These are phyloP conservation scores for Phytophthora brassicae DNA, from an alignment of 352 stramenopile species.

Conservation along the genomic window DNA sequence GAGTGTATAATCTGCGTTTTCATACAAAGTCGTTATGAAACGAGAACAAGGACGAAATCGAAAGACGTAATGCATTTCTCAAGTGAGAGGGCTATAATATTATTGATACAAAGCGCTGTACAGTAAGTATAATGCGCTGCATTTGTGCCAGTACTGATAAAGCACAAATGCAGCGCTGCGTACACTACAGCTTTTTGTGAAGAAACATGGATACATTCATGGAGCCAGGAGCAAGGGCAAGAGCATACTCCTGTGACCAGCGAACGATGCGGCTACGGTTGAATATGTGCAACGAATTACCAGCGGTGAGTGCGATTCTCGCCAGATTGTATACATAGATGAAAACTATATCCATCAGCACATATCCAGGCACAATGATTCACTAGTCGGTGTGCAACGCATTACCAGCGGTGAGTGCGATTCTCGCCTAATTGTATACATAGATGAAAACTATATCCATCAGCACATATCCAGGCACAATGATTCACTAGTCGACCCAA, in stretches of 20 bases:
- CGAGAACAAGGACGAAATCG: too few relatives aligned
- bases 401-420: too few relatives aligned
- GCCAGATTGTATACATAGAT: conserved; percentile 30
- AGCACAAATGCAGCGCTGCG: not conserved
- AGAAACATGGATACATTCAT: not conserved
- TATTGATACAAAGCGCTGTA: too few relatives aligned
- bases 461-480: too few relatives aligned
- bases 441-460: too few relatives aligned
- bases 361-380: not conserved
- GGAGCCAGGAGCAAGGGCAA: conserved; percentile 2
- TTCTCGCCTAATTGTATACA: too few relatives aligned
- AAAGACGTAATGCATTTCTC: not conserved
- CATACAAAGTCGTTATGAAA: too few relatives aligned
- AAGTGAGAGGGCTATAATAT: not conserved
- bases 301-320: not conserved
- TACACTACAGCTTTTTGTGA: not conserved
- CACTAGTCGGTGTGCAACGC: too few relatives aligned
- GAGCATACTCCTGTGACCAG: not conserved
- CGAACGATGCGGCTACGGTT: conserved; percentile 6
- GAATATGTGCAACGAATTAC: conserved; percentile 9
- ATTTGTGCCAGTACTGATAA: not conserved
- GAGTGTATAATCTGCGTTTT: too few relatives aligned
- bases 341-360: conserved; percentile 31
- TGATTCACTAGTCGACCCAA: conserved; percentile 21
- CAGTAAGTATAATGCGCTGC: too few relatives aligned